Evolutionary conservation across 1,139 yeast genomes (phyloP), one percentile per base, ranked within the genome.

Genomic region (Taphrina communis): DNA sequence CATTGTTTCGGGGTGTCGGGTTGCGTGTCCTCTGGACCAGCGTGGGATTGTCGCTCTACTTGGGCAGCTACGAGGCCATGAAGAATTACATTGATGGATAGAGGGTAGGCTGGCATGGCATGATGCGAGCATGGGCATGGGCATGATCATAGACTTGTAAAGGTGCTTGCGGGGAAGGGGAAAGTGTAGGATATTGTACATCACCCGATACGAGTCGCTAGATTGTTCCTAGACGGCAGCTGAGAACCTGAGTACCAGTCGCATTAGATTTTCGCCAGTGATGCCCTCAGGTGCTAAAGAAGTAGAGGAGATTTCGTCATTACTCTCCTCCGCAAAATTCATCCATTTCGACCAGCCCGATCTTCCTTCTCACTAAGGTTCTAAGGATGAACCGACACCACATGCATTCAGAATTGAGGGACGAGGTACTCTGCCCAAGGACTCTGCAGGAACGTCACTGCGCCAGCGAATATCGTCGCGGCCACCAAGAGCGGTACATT

Each of bases 1-100:
- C 89, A 0, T 90, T 94, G 73, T 84, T 86, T 77, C 85, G 84
- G 66, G 99, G 99, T 6, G 83, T 94, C 52, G 97, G 96, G 0
- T 98, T 99, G 2, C 83, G 99, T 77, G 92, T 97, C 0, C 83
- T 90, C 85, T 95, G 99, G 99, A 94, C 94, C 71, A 88, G 96
- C 80, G 95, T 96, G 6, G 99, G 99, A n/a, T 98, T 99, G 25
- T 97, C 98, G 39, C 91, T 95, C 46, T 94, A 94, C 80, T 82
- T 94, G 69, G 99, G 99, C 2, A 76, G 99, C 94, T 78, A 62
- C n/a, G 67, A 63, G 35, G 67, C 67, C 31, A 63, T 63, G 67
- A 63, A 63, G 67, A 63, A 63, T 55, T 63, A 63, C 48, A 56
- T 63, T 39, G 67, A 63, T 58, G 62, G 62, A 5, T 44, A 44